Evolutionary conservation across 305 asterid genomes (phyloP), one percentile per base, ranked within the genome.

Genomic region (Fraxinus ornus): DNA sequence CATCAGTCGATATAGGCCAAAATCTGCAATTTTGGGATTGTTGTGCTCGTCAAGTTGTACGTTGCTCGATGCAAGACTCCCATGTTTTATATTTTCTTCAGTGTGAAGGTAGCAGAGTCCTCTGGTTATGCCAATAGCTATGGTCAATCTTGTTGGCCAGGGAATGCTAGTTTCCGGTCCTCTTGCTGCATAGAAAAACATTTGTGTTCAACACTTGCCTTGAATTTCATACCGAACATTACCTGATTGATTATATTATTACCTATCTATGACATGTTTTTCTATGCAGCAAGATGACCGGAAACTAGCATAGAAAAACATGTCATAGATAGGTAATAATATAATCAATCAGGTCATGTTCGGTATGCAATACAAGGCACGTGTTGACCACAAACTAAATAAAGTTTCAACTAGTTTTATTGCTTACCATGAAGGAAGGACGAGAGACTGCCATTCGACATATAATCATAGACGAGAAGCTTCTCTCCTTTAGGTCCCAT

Each of bases 101-200:
- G 85, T 72, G 89, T 95, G 98, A 15, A 95, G 91, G 79, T 85
- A 89, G 85, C 87, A 82, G 12, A 95, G 88, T 8, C 98, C 99
- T 78, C 91, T 83, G 10, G 98, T 87, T 78, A 91, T 83, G 17
- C 99, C 98, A 0, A 86, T 85, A 0, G 95, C 92, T 75, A 95
- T 89, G 70, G 75, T 79, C 93, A 93, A 91, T 84, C 99, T 91
- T 78, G 94, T 86, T 8, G 93, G 81, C 99, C 99, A 95, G 7
- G 90, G 87, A 8, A 95, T 90, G 60, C 74, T 84, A 1, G 94
- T 93, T 73, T 95, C 99, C 0, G 99, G 99, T 3, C 98, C 99
- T 83, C 97, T 78, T 81, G 97, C 99, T 95, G 93, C 90, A 84
- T 72, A 32, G 0, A 3, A 41, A 21, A 83, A 44, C 15, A 76